These are phyloP conservation scores for Lobosporangium transversale DNA, from an alignment of 192 early-diverging fungal species.

Conservation along the genomic window DNA sequence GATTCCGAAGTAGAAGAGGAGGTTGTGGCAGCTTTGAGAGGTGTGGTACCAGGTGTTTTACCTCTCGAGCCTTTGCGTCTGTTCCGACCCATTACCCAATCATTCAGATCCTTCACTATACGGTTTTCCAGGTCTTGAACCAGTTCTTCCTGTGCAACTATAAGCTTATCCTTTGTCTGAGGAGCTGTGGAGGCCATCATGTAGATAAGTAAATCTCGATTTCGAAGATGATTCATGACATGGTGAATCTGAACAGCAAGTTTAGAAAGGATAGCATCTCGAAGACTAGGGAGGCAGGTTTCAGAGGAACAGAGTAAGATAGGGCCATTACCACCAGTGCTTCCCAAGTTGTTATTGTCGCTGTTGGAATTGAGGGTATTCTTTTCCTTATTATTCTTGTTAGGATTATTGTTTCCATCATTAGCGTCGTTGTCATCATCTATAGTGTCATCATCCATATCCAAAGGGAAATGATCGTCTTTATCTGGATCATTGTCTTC, in stretches of 20 bases:
- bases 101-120: constrained; percentile 19
- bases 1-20: background rate
- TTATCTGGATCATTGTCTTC: background rate
- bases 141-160: constrained; percentile 18
- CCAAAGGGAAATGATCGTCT: background rate
- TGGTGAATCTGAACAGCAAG: constrained; percentile 21
- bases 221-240: constrained; percentile 28
- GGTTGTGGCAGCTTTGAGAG: background rate
- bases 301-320: constrained; percentile 25
- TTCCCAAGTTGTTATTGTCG: constrained; percentile 16
- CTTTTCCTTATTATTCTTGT: background rate
- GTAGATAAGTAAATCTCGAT: constrained; percentile 10
- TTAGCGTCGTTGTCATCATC: background rate
- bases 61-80: constrained; percentile 1
- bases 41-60: background rate
- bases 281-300: constrained; percentile 22
- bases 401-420: background rate
- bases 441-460: background rate
- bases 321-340: constrained; percentile 27
- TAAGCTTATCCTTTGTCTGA: constrained; percentile 13
- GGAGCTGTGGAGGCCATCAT: constrained; percentile 20
- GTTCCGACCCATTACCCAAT: constrained; percentile 23
- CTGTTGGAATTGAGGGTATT: background rate
- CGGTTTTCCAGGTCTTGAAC: constrained; percentile 17
- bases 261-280: constrained; percentile 21